Evolutionary conservation across 805 yeast species (phyloP).

Genomic region (Wickerhamiella kurtzmanii): DNA sequence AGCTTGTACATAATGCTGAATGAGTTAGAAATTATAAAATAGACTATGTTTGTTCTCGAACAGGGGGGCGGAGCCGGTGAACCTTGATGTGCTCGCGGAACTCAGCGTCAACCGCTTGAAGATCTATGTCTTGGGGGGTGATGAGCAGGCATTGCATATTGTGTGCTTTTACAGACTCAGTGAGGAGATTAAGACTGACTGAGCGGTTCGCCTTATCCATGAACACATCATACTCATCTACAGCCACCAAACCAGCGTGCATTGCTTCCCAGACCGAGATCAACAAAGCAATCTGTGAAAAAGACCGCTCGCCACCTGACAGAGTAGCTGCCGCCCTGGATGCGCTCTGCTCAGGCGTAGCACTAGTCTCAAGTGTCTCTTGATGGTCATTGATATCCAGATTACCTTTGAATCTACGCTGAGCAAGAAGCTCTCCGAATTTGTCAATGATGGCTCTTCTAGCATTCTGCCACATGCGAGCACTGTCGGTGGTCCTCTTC

Average conservation of each 20-base stretch:
- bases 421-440: constrained; percentile 22
- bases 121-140: constrained; percentile 80
- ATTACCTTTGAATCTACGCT: constrained; percentile 60
- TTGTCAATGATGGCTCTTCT: constrained; percentile 4
- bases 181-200: constrained; percentile 60
- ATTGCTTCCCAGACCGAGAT: constrained; percentile 87
- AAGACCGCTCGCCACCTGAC: constrained; percentile 95
- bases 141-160: constrained; percentile 81
- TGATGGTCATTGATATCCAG: constrained; percentile 45
- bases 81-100: constrained; percentile 34
- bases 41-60: not conserved
- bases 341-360: constrained; percentile 24
- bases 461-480: constrained; percentile 7
- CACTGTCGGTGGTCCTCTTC: constrained; percentile 5
- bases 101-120: constrained; percentile 42
- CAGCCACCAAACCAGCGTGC: constrained; percentile 74
- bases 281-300: constrained; percentile 76
- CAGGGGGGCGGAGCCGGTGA: constrained; percentile 26
- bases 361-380: constrained; percentile 19
- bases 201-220: constrained; percentile 91
- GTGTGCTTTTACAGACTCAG: constrained; percentile 49
- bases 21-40: not conserved
- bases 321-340: constrained; percentile 65
- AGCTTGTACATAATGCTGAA: not conserved
- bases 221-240: constrained; percentile 92